phyloP scores from a whole-genome alignment of 345 rosid genomes.

The Brassica rapa region DNA sequence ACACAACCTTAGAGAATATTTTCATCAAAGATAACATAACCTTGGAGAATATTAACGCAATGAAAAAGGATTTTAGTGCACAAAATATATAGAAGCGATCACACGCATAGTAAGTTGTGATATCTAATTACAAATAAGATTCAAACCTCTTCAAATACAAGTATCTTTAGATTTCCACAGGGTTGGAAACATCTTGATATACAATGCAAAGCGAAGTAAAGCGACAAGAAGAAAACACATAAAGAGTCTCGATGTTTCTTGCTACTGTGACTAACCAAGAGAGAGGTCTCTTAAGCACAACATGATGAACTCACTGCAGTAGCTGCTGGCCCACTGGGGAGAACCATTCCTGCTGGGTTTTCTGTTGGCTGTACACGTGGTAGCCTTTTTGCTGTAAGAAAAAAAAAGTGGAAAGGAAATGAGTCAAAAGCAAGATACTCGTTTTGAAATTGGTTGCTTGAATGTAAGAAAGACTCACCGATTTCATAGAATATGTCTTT shows the following conservation, averaged over 20 bases:
- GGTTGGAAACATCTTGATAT: neutral
- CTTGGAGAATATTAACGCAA: neutral
- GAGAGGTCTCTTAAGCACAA: constrained; percentile 43
- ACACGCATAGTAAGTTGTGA: neutral
- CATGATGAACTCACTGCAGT: constrained; percentile 50
- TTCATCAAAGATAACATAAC: neutral
- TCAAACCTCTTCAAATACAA: constrained; percentile 29
- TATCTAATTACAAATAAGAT: constrained; percentile 31
- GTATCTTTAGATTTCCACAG: constrained; percentile 18
- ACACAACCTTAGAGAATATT: neutral
- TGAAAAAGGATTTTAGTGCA: neutral
- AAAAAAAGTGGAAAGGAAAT: neutral
- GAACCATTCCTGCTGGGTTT: constrained; percentile 59
- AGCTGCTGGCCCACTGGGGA: constrained; percentile 44
- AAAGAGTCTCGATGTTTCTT: constrained; percentile 22
- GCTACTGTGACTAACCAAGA: constrained; percentile 26
- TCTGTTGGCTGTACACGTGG: constrained; percentile 61
- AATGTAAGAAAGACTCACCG: constrained; percentile 48
- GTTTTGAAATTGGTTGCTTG: neutral
- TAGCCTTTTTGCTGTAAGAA: constrained; percentile 55
- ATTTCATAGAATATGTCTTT: constrained; percentile 80
- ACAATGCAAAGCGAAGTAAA: constrained; percentile 28
- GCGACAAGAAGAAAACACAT: constrained; percentile 19
- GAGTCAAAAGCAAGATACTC: neutral
- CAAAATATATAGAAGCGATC: neutral